Evolutionary conservation across 2,329 filamentous ascomycete species (phyloP), one percentile per base, ranked within the genome.

Genomic region (Bipolaris sorokiniana): DNA sequence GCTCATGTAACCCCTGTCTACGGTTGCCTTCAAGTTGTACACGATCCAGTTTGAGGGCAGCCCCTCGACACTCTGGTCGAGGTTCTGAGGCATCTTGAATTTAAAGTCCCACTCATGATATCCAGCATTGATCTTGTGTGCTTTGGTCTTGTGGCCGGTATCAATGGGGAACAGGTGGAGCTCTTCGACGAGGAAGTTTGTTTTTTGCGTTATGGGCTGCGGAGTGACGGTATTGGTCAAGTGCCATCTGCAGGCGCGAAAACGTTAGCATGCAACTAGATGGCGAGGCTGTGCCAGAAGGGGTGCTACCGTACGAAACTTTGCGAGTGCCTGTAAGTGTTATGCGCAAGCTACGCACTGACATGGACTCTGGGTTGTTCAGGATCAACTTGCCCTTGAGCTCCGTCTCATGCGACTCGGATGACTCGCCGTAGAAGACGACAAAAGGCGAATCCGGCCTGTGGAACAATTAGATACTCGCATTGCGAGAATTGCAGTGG

Each of bases 51-150:
- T 93, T 67, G 96, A 91, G 54, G 86, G 84, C 54, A 98, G 81
- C 3, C 95, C 95, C 78, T 98, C 95, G 38, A 99, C 86, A 71
- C 92, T 97, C 82, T 98, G 95, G 16, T 91, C 85, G 72, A 85
- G 75, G 31, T 74, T 72, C 10, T 74, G 76, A 11, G 77, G 75
- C 64, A 83, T 74, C 57, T 75, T 76, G 67, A 82, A 82, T 59
- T 78, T 77, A 65, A 82, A 83, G 28, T 78, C 76, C 80, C 80
- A 82, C 67, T 81, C 80, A 62, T 82, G 79, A 50, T 74, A 65
- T 26, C 81, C 81, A 5, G 80, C 76, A 62, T 80, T 81, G 70
- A 83, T 77, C 62, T 81, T 82, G 74, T 82, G 80, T 36, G 80
- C 67, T 54, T 73, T 74, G 52, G 70, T 69, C 55, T 66, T 73